A percentile compares a stretch with the other conserved stretches of the same genome.
These are phyloP conservation scores for Xylariaceae sp. DNA, from an alignment of 2,329 filamentous ascomycete genomes.

Conservation along the genomic window DNA sequence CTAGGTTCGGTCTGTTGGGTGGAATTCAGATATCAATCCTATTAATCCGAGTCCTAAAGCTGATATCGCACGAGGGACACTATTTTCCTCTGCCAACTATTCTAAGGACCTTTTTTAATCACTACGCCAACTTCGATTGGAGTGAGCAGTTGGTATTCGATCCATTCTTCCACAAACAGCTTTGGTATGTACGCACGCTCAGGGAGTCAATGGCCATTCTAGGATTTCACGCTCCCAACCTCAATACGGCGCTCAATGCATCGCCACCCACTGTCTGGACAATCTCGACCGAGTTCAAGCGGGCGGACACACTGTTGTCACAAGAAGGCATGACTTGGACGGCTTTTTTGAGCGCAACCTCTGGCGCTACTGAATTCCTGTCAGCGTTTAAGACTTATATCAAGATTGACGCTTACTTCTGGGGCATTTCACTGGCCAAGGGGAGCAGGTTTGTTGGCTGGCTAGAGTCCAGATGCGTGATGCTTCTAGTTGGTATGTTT, in stretches of 20 bases:
- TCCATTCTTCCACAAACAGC: conserved; percentile 50
- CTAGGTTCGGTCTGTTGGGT: conserved; percentile 60
- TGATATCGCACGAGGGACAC: conserved; percentile 37
- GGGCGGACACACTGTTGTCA: conserved; percentile 40
- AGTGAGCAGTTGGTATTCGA: conserved; percentile 50
- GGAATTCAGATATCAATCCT: conserved; percentile 61
- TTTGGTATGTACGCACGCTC: conserved; percentile 49
- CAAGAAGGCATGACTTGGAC: conserved; percentile 39
- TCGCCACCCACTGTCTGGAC: conserved; percentile 48
- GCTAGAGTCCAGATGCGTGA: conserved; percentile 57
- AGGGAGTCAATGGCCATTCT: conserved; percentile 59
- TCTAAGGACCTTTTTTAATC: conserved; percentile 54
- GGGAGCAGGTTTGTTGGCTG: conserved; percentile 55
- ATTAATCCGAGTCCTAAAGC: conserved; percentile 55
- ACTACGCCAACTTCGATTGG: conserved; percentile 61
- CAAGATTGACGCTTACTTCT: conserved; percentile 59
- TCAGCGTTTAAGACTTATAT: conserved; percentile 48
- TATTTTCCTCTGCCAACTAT: conserved; percentile 45
- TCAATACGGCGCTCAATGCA: conserved; percentile 54
- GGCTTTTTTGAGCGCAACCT: conserved; percentile 33
- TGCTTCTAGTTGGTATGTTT: conserved; percentile 52
- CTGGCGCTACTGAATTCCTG: conserved; percentile 45
- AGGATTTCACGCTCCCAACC: conserved; percentile 55
- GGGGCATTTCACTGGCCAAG: conserved; percentile 52
- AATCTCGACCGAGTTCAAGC: conserved; percentile 47